phyloP scores from a whole-genome alignment of 2,329 filamentous ascomycete genomes.

The Ceratocystiopsis sp. region DNA sequence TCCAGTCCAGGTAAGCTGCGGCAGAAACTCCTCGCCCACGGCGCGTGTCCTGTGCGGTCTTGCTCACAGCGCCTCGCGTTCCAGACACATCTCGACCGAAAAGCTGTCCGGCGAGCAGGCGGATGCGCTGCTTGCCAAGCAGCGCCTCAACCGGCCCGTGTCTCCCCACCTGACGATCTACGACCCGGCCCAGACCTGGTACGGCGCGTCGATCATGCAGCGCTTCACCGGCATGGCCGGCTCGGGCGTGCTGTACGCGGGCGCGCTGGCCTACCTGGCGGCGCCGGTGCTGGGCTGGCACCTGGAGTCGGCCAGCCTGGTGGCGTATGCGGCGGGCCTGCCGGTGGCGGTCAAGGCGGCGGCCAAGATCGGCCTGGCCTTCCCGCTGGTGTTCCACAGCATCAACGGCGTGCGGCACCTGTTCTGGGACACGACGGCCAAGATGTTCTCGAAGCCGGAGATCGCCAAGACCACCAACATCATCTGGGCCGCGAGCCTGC shows the following conservation, averaged over 20 bases:
- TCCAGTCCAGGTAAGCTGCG: constrained; percentile 28
- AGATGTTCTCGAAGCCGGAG: constrained; percentile 31
- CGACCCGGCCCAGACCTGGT: constrained; percentile 72
- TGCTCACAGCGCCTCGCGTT: too few relatives aligned
- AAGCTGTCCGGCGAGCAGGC: constrained; percentile 37
- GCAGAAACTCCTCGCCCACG: too few relatives aligned
- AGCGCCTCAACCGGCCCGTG: constrained; percentile 68
- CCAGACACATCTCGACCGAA: constrained; percentile 37
- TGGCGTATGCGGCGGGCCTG: constrained; percentile 40
- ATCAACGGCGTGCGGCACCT: constrained; percentile 40
- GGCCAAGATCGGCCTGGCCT: constrained; percentile 37
- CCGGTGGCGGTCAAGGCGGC: constrained; percentile 41
- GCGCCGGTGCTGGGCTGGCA: constrained; percentile 55
- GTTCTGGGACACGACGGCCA: constrained; percentile 28
- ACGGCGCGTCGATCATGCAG: constrained; percentile 53
- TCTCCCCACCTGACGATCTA: constrained; percentile 79
- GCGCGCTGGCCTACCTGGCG: constrained; percentile 63
- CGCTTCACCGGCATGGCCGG: constrained; percentile 66
- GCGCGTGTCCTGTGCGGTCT: too few relatives aligned
- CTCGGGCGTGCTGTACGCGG: constrained; percentile 61
- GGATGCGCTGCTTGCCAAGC: constrained; percentile 54
- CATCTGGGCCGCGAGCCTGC: constrained; percentile 29
- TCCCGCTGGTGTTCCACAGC: constrained; percentile 42
- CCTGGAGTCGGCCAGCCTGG: constrained; percentile 41
- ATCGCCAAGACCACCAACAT: constrained; percentile 29